Evolutionary conservation across 1,284 basidiomycete genomes (phyloP), one percentile per base, ranked within the genome.

Genomic region (Taiwanofungus camphoratus): DNA sequence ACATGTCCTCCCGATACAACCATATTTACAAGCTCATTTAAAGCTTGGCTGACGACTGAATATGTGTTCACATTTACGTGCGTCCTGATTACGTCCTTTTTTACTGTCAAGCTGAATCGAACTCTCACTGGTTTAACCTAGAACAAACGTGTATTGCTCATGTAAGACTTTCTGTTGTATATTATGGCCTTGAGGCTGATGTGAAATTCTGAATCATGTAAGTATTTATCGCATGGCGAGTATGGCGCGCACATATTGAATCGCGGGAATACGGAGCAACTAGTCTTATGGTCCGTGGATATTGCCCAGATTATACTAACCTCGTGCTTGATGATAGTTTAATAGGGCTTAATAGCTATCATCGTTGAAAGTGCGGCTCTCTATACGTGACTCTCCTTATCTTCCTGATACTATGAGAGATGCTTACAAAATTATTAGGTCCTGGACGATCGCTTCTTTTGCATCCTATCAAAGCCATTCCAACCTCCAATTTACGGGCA

Each of bases 281-380:
- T 29, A 29, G n/a, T 8, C 8, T n/a, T 29, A 9, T 8, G 26
- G 26, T 29, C 8, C n/a, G 26, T 29, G 26, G 26, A n/a, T n/a
- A 9, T 8, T n/a, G n/a, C 26, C n/a, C 26, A 29, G n/a, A 29
- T 29, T 29, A n/a, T 9, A 8, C 26, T n/a, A 9, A n/a, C 26
- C 26, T 29, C 2, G 31, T 29, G 16, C 16, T 18, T 5, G 27
- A 23, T 23, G 27, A 27, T 6, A 41, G 18, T 31, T 32, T 36
- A 13, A 35, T 30, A 32, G 41, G 32, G 20, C 5, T 19, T 36
- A 9, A 11, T 42, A 9, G 33, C 31, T 16, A 42, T 31, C 1
- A 35, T 37, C 36, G 20, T 44, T 11, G 42, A 42, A 31, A 36
- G 41, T 21, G 33, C 41, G 21, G 41, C 24, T 15, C 22, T 36